A percentile compares a stretch with the other conserved stretches of the same genome.
phyloP scores from a whole-genome alignment of 805 yeast species.

The Candida pseudofarinosa region DNA sequence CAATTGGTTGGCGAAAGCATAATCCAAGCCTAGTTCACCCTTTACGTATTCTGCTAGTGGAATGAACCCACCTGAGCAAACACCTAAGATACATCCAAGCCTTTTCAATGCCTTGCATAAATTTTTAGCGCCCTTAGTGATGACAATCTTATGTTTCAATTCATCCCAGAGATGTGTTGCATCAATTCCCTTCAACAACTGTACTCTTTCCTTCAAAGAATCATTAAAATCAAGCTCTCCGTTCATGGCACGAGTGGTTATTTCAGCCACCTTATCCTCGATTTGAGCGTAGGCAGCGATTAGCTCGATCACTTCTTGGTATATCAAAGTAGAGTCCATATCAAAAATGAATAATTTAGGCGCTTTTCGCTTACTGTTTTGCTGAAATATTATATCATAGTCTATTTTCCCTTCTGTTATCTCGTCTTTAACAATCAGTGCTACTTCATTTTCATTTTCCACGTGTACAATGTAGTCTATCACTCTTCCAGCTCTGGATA shows the following conservation, averaged over 20 bases:
- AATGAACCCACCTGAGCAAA: slow-evolving; percentile 90
- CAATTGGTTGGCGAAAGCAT: slow-evolving; percentile 80
- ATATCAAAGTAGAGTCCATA: slow-evolving; percentile 95
- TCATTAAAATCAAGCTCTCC: slow-evolving; percentile 91
- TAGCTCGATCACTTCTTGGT: slow-evolving; percentile 94
- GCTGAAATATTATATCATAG: slow-evolving; percentile 34
- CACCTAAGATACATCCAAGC: slow-evolving; percentile 70
- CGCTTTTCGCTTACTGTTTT: slow-evolving; percentile 15
- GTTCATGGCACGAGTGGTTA: slow-evolving; percentile 94
- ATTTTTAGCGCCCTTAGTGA: slow-evolving; percentile 86
- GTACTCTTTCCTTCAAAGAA: slow-evolving; percentile 71
- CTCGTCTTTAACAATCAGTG: slow-evolving; percentile 5
- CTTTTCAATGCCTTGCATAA: slow-evolving; percentile 59
- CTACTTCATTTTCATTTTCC: slow-evolving; percentile 7
- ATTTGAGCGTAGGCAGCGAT: slow-evolving; percentile 94
- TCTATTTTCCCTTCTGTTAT: slow-evolving; percentile 1
- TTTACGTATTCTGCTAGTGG: slow-evolving; percentile 81
- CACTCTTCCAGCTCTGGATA: slow-evolving; percentile 19
- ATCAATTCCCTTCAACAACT: slow-evolving; percentile 77
- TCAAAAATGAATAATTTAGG: slow-evolving; percentile 80
- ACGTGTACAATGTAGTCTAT: slow-evolving; percentile 15
- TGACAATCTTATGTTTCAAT: slow-evolving; percentile 58
- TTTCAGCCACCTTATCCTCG: slow-evolving; percentile 79
- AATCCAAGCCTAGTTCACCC: slow-evolving; percentile 65
- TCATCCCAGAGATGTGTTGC: slow-evolving; percentile 72